Evolutionary conservation across 2,329 filamentous ascomycete species (phyloP).

Genomic region (Aspergillus ustus): DNA sequence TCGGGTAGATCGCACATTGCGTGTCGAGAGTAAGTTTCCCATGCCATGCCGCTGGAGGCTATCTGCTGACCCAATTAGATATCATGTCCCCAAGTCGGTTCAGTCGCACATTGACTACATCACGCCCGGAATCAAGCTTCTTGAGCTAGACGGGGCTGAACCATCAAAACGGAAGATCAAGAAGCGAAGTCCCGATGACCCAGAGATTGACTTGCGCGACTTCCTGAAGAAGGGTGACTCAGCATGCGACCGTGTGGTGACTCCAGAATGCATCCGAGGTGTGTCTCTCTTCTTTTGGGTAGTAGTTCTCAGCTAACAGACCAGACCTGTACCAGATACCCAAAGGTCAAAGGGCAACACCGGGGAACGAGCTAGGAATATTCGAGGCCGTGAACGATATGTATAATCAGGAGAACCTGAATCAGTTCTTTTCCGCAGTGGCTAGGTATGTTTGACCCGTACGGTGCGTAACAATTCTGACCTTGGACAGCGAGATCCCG

Average conservation of each 20-base stretch:
- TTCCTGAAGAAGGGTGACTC: conserved; percentile 16
- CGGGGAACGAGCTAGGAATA: conserved; percentile 52
- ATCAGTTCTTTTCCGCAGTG: conserved; percentile 46
- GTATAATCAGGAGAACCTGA: conserved; percentile 51
- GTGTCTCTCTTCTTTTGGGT: conserved; percentile 6
- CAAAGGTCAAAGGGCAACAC: conserved; percentile 41
- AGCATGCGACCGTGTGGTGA: conserved; percentile 40
- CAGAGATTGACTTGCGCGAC: background rate
- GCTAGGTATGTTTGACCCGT: conserved; percentile 31
- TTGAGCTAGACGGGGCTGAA: conserved; percentile 17
- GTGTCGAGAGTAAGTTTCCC: conserved; percentile 43
- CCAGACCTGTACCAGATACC: conserved; percentile 51
- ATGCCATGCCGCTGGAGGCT: background rate
- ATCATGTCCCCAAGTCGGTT: conserved; percentile 56
- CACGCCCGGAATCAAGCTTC: conserved; percentile 50
- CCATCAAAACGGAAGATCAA: background rate
- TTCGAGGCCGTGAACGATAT: conserved; percentile 52
- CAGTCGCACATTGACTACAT: conserved; percentile 60
- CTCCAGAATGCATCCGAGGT: conserved; percentile 47
- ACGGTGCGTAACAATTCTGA: background rate
- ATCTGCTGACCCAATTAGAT: conserved; percentile 30
- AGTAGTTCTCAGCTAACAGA: conserved; percentile 12
- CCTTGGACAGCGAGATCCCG: conserved; percentile 34
- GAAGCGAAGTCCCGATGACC: background rate
- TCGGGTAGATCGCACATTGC: conserved; percentile 35